phyloP scores from a whole-genome alignment of 352 stramenopile species.

The Phytophthora vignae region DNA sequence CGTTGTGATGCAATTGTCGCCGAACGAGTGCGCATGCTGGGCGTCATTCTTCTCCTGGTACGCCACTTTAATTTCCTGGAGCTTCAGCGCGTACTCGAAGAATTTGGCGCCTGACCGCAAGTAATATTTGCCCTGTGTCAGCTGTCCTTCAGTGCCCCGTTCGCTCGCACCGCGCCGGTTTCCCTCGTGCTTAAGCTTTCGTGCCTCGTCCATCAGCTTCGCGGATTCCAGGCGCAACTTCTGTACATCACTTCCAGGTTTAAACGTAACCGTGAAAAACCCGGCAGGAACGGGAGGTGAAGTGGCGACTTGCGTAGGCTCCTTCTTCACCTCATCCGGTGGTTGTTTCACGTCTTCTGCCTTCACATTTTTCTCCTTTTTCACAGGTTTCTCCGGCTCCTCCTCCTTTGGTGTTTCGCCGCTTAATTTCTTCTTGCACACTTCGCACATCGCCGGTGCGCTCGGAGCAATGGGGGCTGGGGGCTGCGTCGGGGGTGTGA shows the following conservation, averaged over 20 bases:
- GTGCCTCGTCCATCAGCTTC: slow-evolving; percentile 71
- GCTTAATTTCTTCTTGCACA: slow-evolving; percentile 70
- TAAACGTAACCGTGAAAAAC: slow-evolving; percentile 62
- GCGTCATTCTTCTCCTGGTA: slow-evolving; percentile 77
- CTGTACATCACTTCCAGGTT: slow-evolving; percentile 50
- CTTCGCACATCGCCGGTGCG: slow-evolving; percentile 53
- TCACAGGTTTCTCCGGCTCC: slow-evolving; percentile 29
- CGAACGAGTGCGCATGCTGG: slow-evolving; percentile 64
- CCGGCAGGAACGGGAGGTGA: slow-evolving; percentile 20
- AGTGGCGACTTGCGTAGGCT: slow-evolving; percentile 19
- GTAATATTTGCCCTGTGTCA: slow-evolving; percentile 79
- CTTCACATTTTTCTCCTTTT: slow-evolving; percentile 47
- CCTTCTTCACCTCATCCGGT: slow-evolving; percentile 41
- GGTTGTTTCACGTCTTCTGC: slow-evolving; percentile 43
- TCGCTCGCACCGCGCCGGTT: slow-evolving; percentile 66
- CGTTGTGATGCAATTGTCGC: slow-evolving; percentile 74
- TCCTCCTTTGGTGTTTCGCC: slow-evolving; percentile 45
- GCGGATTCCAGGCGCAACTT: slow-evolving; percentile 60
- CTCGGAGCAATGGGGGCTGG: slow-evolving; percentile 35
- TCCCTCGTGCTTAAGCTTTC: slow-evolving; percentile 84
- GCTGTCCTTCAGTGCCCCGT: slow-evolving; percentile 46
- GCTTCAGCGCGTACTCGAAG: slow-evolving; percentile 82
- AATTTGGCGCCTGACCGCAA: slow-evolving; percentile 84
- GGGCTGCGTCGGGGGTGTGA: slow-evolving; percentile 26
- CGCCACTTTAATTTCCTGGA: slow-evolving; percentile 83